Evolutionary conservation across 306 rosid species (phyloP).

Genomic region (Vigna unguiculata): DNA sequence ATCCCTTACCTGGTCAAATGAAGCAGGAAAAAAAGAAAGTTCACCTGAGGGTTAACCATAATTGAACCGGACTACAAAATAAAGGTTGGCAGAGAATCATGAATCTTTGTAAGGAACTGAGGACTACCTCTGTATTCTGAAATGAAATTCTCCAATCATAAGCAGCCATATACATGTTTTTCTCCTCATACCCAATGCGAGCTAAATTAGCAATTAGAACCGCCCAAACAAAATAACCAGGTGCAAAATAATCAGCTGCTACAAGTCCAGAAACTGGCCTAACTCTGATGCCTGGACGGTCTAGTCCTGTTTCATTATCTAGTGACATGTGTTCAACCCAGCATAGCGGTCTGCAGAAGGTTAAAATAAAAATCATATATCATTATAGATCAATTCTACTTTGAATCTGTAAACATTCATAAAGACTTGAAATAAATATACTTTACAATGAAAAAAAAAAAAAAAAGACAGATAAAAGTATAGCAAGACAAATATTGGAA

Average conservation of each 20-base stretch:
- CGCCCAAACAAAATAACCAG: constrained; percentile 93
- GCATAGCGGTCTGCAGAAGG: constrained; percentile 71
- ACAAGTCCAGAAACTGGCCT: constrained; percentile 95
- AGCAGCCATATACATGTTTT: constrained; percentile 91
- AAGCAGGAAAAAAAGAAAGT: constrained; percentile 29
- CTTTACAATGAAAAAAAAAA: background rate
- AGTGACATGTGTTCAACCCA: constrained; percentile 91
- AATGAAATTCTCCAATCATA: constrained; percentile 90
- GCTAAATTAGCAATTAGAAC: constrained; percentile 93
- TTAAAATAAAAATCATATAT: constrained; percentile 23
- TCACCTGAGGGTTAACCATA: constrained; percentile 32
- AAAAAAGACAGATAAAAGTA: constrained; percentile 1
- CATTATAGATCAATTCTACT: constrained; percentile 26
- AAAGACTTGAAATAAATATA: constrained; percentile 30
- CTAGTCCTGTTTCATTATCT: constrained; percentile 87
- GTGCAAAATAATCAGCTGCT: constrained; percentile 95
- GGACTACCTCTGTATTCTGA: constrained; percentile 85
- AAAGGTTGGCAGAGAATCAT: constrained; percentile 20
- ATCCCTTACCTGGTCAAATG: constrained; percentile 74
- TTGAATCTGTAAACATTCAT: background rate
- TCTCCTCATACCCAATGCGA: constrained; percentile 89
- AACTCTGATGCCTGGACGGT: constrained; percentile 73
- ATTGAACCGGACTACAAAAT: background rate
- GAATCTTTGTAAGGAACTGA: constrained; percentile 27
- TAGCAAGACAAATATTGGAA: background rate